Conservation (phyloP, 2,329 filamentous ascomycete genomes). For the Cladosporium sp. region DNA sequence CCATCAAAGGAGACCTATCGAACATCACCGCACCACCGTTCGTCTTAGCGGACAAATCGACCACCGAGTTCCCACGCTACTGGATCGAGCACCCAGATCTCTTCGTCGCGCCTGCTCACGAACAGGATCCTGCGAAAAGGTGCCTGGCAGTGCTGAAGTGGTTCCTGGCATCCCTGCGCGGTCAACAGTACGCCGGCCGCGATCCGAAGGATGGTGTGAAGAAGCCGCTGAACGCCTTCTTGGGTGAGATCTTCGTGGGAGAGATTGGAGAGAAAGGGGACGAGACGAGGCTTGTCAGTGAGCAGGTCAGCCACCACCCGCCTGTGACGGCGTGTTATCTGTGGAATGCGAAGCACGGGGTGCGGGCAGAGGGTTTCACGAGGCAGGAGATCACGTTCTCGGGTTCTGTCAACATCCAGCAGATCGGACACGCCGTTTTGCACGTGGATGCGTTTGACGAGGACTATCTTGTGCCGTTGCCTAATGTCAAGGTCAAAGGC, state of each 20-base stretch:
- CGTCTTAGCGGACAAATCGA: constrained; percentile 42
- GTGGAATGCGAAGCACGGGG: constrained; percentile 41
- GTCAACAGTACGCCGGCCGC: constrained; percentile 47
- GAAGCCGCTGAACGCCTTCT: constrained; percentile 50
- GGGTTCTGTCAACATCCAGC: constrained; percentile 43
- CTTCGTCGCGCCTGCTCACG: constrained; percentile 43
- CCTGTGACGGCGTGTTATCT: constrained; percentile 46
- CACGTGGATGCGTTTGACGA: constrained; percentile 42
- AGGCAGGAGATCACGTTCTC: constrained; percentile 45
- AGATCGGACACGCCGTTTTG: constrained; percentile 43
- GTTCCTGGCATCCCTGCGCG: constrained; percentile 44
- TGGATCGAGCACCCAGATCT: constrained; percentile 44
- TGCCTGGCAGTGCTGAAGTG: constrained; percentile 47
- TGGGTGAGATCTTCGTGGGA: constrained; percentile 46
- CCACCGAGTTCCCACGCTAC: constrained; percentile 44
- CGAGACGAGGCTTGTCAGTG: constrained; percentile 38
- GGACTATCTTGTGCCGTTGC: constrained; percentile 43
- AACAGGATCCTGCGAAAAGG: constrained; percentile 36
- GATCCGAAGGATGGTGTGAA: constrained; percentile 41
- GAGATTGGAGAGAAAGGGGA: constrained; percentile 33
- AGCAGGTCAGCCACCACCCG: constrained; percentile 46
- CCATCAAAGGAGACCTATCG: constrained; percentile 43
- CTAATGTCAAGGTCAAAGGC: constrained; percentile 44
- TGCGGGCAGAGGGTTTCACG: constrained; percentile 44
- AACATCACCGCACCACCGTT: constrained; percentile 47